A percentile compares a stretch with the other conserved stretches of the same genome.
These are phyloP conservation scores for Pleurotus platypus DNA, from an alignment of 768 basidiomycete genomes.

Conservation along the genomic window DNA sequence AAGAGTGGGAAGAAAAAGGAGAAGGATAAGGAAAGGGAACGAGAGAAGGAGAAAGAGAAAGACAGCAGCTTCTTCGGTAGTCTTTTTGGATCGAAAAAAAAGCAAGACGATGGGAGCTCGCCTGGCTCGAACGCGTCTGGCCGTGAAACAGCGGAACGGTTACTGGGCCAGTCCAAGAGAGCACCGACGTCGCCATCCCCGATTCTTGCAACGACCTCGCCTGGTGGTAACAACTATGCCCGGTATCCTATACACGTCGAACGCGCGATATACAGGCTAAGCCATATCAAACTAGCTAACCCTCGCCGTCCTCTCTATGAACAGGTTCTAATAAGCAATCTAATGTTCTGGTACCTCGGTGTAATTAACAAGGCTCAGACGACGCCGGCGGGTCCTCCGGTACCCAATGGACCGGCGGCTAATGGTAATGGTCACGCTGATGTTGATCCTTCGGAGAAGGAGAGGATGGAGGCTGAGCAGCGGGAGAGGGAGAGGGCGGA, in stretches of 20 bases:
- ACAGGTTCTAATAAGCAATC: constrained; percentile 88
- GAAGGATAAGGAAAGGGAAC: constrained; percentile 32
- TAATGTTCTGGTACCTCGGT: constrained; percentile 99
- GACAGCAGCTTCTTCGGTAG: constrained; percentile 90
- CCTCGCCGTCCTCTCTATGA: constrained; percentile 95
- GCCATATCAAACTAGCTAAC: constrained; percentile 98
- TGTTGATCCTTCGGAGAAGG: constrained; percentile 23
- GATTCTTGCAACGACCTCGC: constrained; percentile 30
- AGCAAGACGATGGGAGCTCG: constrained; percentile 57
- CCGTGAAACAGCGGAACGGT: constrained; percentile 81
- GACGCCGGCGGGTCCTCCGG: constrained; percentile 33
- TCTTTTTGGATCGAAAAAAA: constrained; percentile 87
- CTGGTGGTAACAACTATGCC: constrained; percentile 45
- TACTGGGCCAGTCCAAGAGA: constrained; percentile 77
- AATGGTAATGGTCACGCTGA: constrained; percentile 29
- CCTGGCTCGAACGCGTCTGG: constrained; percentile 48
- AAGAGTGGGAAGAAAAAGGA: constrained; percentile 40
- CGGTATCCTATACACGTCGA: constrained; percentile 99
- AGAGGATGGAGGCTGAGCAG: constrained; percentile 36
- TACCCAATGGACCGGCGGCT: constrained; percentile 20
- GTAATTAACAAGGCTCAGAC: constrained; percentile 90
- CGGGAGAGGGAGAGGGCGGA: constrained; percentile 37
- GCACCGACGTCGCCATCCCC: constrained; percentile 55
- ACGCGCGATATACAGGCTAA: constrained; percentile 93
- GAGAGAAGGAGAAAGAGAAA: constrained; percentile 60